Conservation (phyloP, 495 filamentous ascomycete genomes). For the Hypoxylon perforatum region DNA sequence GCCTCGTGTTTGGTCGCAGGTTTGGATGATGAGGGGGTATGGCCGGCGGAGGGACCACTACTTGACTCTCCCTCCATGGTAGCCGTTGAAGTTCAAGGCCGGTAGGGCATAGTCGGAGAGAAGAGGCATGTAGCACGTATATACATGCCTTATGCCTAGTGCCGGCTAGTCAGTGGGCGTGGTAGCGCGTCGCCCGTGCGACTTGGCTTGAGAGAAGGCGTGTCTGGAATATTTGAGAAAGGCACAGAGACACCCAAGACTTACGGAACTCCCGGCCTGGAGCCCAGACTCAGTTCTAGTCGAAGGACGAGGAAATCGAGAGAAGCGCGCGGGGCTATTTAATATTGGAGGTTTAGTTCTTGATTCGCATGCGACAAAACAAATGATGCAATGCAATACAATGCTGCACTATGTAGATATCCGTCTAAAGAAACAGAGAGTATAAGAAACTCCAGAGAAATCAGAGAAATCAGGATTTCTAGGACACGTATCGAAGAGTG, state of each 20-base stretch:
- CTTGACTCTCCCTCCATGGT: constrained; percentile 45
- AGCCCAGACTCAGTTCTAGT: background rate
- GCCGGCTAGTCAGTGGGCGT: background rate
- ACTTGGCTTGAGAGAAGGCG: constrained; percentile 9
- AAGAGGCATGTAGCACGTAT: constrained; percentile 4
- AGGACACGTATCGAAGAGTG: no score
- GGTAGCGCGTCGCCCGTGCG: constrained; percentile 6
- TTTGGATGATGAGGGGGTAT: constrained; percentile 38
- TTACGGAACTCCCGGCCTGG: background rate
- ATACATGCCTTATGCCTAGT: constrained; percentile 17
- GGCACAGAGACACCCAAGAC: background rate
- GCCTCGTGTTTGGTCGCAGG: constrained; percentile 42
- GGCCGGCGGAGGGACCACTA: constrained; percentile 40
- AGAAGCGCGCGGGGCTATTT: constrained; percentile 23
- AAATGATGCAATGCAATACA: background rate
- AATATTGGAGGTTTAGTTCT: background rate
- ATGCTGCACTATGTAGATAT: background rate
- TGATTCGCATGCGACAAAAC: background rate
- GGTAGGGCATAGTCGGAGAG: constrained; percentile 32
- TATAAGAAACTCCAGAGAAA: no score
- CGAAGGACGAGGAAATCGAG: background rate
- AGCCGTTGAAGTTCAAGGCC: constrained; percentile 25
- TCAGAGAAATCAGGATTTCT: no score
- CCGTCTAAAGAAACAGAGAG: no score
- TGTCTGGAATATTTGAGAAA: background rate